Base-by-base conservation (phyloP, 257 asterid species). In the Salvia miltiorrhiza region DNA sequence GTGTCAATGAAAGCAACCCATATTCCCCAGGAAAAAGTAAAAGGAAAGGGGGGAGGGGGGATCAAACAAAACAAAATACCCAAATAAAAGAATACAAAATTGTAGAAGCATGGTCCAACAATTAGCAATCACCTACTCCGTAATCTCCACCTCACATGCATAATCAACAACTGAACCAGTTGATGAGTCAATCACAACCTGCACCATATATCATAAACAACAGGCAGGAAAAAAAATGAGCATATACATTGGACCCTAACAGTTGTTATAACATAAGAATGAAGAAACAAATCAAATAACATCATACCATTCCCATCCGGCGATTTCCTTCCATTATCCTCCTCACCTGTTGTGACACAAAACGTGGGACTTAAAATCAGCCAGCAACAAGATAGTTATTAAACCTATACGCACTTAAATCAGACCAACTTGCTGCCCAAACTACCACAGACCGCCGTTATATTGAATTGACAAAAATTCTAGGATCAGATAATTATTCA, bases 241-340 rank as follows among this genome's bases (percentile, higher is more conserved):
- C 37, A 79, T 24, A 59, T 44, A 53, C 21, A 47, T 61, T 41
- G 66, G 63, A 67, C 50, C 49, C 43, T 17, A 65, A 73, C 40
- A 10, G 66, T 23, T 39, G 44, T 32, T n/a, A 24, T 19, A 55
- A 39, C 45, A 61, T 26, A 56, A 62, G 26, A 57, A 49, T 17
- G 54, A 26, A 68, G 59, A 65, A 62, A 7, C 28, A 65, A 57
- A 12, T 50, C 47, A 11, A 65, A 20, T 37, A 53, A 24, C 44
- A 74, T 44, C 2, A 44, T 81, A 87, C 97, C 98, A 91, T 91
- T 87, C 98, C 99, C 99, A 91, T 94, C 39, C 97, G 89, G 32
- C 84, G 96, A 72, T 89, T 94, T 78, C 99, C 99, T 85, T 94
- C 98, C 99, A 94, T 89, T 72, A 92, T 89, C 82, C 99, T 84